Conservation (phyloP, 352 stramenopile species). For the Pythium rishiriense region DNA sequence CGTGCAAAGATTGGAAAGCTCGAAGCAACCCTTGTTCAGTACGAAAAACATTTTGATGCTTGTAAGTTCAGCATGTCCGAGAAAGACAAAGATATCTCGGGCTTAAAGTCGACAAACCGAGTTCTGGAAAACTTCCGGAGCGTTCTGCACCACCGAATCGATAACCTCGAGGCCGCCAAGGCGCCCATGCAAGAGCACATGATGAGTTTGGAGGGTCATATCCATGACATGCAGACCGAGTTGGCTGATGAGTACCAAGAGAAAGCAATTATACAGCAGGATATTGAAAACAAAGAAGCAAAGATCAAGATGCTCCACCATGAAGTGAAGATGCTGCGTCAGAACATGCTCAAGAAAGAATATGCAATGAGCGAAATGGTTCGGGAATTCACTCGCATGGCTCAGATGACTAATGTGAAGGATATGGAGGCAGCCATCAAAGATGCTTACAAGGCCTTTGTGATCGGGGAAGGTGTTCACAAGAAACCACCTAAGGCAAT, state of each 20-base stretch:
- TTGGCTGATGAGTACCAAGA: slow-evolving; percentile 68
- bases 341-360: slow-evolving; percentile 78
- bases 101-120: slow-evolving; percentile 71
- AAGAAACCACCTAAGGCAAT: slow-evolving; percentile 57
- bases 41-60: slow-evolving; percentile 76
- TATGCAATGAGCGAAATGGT: slow-evolving; percentile 81
- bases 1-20: slow-evolving; percentile 64
- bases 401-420: slow-evolving; percentile 75
- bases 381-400: slow-evolving; percentile 68
- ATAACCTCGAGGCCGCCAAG: slow-evolving; percentile 72
- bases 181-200: slow-evolving; percentile 71
- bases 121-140: slow-evolving; percentile 84
- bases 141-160: slow-evolving; percentile 73
- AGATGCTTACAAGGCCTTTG: slow-evolving; percentile 72
- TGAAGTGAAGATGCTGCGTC: slow-evolving; percentile 74
- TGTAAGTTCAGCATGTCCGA: slow-evolving; percentile 64
- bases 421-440: slow-evolving; percentile 82
- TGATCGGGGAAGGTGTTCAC: slow-evolving; percentile 65
- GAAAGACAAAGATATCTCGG: slow-evolving; percentile 68
- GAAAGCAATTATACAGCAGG: slow-evolving; percentile 63
- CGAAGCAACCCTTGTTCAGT: slow-evolving; percentile 62
- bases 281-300: slow-evolving; percentile 67
- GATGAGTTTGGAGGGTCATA: slow-evolving; percentile 52
- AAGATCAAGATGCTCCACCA: slow-evolving; percentile 76
- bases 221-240: slow-evolving; percentile 79